Evolutionary conservation across 139 green algal genomes (phyloP).

Genomic region (Ulvella scutata): DNA sequence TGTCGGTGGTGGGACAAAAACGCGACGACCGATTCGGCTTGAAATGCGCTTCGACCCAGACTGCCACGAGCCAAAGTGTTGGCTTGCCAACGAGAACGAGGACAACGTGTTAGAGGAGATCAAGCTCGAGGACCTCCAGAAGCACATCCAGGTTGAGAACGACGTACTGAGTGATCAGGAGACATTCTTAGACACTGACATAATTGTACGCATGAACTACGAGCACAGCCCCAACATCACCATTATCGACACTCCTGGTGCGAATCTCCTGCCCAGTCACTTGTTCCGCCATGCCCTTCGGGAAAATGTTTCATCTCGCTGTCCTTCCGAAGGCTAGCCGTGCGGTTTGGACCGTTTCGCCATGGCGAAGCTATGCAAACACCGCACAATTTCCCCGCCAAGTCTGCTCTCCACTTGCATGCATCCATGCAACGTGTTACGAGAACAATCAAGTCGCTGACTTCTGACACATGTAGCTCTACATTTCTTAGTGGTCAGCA

Average conservation of each 20-base stretch:
- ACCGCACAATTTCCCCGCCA: too few relatives aligned
- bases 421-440: too few relatives aligned
- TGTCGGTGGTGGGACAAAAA: conserved; percentile 91
- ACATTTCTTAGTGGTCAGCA: too few relatives aligned
- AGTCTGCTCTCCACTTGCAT: too few relatives aligned
- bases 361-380: too few relatives aligned
- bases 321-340: too few relatives aligned
- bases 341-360: too few relatives aligned
- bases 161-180: conserved; percentile 61
- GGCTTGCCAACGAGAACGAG: conserved; percentile 54
- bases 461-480: too few relatives aligned
- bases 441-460: too few relatives aligned
- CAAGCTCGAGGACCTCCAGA: conserved; percentile 71
- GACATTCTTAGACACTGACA: conserved; percentile 84
- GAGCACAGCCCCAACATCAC: conserved; percentile 88
- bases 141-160: conserved; percentile 82
- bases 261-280: too few relatives aligned
- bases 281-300: too few relatives aligned
- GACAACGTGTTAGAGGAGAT: conserved; percentile 51
- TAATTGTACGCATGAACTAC: conserved; percentile 87
- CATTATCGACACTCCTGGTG: conserved; percentile 92
- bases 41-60: conserved; percentile 58
- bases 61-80: conserved; percentile 41
- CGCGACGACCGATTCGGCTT: conserved; percentile 79
- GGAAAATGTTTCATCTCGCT: too few relatives aligned